Conservation (phyloP, 2,329 filamentous ascomycete species). For the Colletotrichum camelliae region DNA sequence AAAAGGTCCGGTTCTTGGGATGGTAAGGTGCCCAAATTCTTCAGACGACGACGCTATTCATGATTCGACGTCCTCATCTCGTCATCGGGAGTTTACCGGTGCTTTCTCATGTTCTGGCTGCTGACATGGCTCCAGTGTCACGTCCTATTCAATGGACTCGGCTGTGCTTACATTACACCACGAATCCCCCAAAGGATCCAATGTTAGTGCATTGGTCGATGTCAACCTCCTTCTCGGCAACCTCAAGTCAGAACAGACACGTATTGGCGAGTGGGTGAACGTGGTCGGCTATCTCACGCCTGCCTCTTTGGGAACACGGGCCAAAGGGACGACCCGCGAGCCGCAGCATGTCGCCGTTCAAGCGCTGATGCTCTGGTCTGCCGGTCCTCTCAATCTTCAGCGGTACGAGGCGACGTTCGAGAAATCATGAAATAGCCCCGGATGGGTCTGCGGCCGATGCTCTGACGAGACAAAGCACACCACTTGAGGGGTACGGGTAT, state of each 20-base stretch:
- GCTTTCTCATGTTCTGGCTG: not conserved
- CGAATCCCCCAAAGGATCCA: conserved; percentile 56
- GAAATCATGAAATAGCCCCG: not conserved
- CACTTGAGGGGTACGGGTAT: not conserved
- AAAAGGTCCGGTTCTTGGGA: conserved; percentile 91
- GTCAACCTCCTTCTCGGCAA: conserved; percentile 73
- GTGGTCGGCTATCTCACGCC: conserved; percentile 78
- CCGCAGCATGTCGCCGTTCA: conserved; percentile 60
- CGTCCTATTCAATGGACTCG: conserved; percentile 53
- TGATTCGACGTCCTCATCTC: not conserved
- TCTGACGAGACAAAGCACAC: not conserved
- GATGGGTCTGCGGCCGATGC: not conserved
- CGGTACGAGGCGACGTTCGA: conserved; percentile 20
- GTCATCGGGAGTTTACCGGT: not conserved
- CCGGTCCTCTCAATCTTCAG: conserved; percentile 73
- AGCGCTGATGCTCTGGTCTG: conserved; percentile 78
- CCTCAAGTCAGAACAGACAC: conserved; percentile 66
- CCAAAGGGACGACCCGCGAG: conserved; percentile 12
- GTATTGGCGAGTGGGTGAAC: conserved; percentile 86
- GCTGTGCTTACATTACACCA: conserved; percentile 74
- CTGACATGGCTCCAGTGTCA: conserved; percentile 48
- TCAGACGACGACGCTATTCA: not conserved
- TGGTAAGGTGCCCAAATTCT: conserved; percentile 62
- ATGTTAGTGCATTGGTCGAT: conserved; percentile 66
- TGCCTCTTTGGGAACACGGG: not conserved